A percentile compares a stretch with the other conserved stretches of the same genome.
Conservation (phyloP, 805 yeast species). For the Starmerella khaoyaiensis region DNA sequence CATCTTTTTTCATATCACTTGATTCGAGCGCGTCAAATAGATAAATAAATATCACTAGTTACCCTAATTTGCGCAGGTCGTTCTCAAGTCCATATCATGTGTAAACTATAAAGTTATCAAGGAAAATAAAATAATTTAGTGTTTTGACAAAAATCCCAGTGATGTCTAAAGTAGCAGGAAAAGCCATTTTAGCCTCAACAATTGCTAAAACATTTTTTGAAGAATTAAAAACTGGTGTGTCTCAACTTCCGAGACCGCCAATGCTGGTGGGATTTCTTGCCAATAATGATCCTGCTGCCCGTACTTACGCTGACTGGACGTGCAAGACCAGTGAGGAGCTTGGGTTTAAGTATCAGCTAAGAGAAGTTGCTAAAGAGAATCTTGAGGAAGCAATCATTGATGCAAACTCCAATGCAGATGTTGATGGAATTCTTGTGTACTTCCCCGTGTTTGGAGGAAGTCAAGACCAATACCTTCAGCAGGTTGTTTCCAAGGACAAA, state of each 20-base stretch:
- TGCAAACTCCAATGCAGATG: slow-evolving; percentile 63
- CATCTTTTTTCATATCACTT: slow-evolving; percentile 1
- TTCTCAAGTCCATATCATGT: too few relatives aligned
- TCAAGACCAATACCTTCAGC: slow-evolving; percentile 92
- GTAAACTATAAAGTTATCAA: too few relatives aligned
- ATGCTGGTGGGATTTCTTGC: slow-evolving; percentile 83
- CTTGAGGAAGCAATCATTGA: slow-evolving; percentile 70
- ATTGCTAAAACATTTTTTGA: slow-evolving; percentile 71
- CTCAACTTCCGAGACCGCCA: slow-evolving; percentile 45
- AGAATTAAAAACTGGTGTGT: slow-evolving; percentile 53
- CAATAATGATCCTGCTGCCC: slow-evolving; percentile 88
- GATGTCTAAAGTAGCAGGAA: slow-evolving; percentile 21
- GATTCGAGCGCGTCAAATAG: too few relatives aligned
- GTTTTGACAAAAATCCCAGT: too few relatives aligned
- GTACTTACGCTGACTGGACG: slow-evolving; percentile 93
- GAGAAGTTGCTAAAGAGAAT: slow-evolving; percentile 63
- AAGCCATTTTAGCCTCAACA: slow-evolving; percentile 70
- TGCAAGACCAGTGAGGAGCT: slow-evolving; percentile 74
- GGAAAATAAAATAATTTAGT: too few relatives aligned
- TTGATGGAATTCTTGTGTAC: slow-evolving; percentile 91
- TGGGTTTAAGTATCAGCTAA: slow-evolving; percentile 74
- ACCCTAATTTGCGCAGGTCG: too few relatives aligned
- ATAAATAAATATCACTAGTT: too few relatives aligned
- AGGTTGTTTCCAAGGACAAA: slow-evolving; percentile 77
- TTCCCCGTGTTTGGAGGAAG: slow-evolving; percentile 94